Evolutionary conservation across 768 basidiomycete genomes (phyloP).

Genomic region (Nidularia pulvinata): DNA sequence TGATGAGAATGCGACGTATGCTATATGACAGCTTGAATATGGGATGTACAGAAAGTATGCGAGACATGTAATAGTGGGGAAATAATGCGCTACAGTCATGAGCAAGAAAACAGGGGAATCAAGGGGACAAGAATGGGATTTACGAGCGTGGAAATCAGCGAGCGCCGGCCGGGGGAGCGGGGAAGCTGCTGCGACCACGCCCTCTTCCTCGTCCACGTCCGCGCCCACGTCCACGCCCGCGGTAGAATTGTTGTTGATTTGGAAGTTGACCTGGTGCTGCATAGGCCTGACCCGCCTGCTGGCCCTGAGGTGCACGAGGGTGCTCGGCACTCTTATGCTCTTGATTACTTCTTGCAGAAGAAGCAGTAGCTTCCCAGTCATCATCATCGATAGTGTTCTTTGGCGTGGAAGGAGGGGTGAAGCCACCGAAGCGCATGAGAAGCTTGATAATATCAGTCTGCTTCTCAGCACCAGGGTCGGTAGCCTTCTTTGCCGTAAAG

Average conservation of each 20-base stretch:
- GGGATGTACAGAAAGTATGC: no score
- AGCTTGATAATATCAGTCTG: slow-evolving; percentile 52
- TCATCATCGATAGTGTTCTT: slow-evolving; percentile 5
- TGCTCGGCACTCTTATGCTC: not conserved
- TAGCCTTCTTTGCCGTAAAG: slow-evolving; percentile 16
- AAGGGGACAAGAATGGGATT: slow-evolving; percentile 7
- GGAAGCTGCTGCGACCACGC: slow-evolving; percentile 12
- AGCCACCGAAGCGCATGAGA: slow-evolving; percentile 48
- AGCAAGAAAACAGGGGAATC: not conserved
- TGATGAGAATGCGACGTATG: no score
- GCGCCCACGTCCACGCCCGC: slow-evolving; percentile 30
- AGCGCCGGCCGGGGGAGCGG: not conserved
- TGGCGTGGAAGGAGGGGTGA: slow-evolving; percentile 41
- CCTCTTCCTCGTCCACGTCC: slow-evolving; percentile 31
- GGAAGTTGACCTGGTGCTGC: not conserved
- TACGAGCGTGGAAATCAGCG: slow-evolving; percentile 13
- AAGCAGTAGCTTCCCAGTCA: not conserved
- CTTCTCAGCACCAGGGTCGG: slow-evolving; percentile 21
- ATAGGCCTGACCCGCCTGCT: not conserved
- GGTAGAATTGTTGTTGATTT: slow-evolving; percentile 10
- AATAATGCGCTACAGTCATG: slow-evolving; percentile 7
- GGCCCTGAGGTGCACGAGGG: not conserved
- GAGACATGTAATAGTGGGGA: not conserved
- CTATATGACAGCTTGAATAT: no score
- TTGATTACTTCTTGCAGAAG: slow-evolving; percentile 3